Base-by-base conservation (phyloP, 257 asterid species). In the Haberlea rhodopensis region DNA sequence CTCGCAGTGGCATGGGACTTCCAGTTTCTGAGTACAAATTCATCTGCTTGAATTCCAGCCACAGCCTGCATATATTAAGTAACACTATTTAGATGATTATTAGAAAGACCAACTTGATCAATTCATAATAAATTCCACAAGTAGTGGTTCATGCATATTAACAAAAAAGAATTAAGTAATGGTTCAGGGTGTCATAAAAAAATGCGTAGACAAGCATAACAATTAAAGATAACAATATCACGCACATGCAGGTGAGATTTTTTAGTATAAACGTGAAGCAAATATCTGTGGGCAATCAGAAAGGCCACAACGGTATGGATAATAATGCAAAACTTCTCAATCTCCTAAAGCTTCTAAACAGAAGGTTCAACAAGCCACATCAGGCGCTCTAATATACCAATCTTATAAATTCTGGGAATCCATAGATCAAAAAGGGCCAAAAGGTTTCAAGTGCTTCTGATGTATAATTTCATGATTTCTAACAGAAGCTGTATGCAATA, bases 1-100 rank as follows among this genome's bases (percentile, higher is more conserved):
- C 60, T 74, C 45, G 71, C 68, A 9, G 80, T 74, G 25, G 87
- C 94, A 57, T 87, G 99, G 75, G 96, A 85, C 78, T 84, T 92
- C 97, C 99, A 89, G 82, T 81, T 92, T 69, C 51, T 72, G 53
- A 81, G 77, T n/a, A 85, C 82, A 62, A 77, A 28, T 62, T 87
- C 95, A 49, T 83, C 89, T 40, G 88, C 86, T 72, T 78, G 80
- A 65, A 80, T 71, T 65, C 77, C 51, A 69, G 77, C 78, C 55
- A 66, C 46, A 32, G 62, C 90, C 97, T 85, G 67, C 85, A 76
- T 22, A 65, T 55, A 76, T n/a, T 8, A 22, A 69, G 45, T 20
- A 55, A 37, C 61, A 63, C 21, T 55, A 43, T 40, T 32, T 53
- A 58, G 15, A 6, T 23, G 37, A 54, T 58, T 52, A 49, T 9